Evolutionary conservation across 768 basidiomycete genomes (phyloP), one percentile per base, ranked within the genome.

Genomic region (Albatrellus ellisii): DNA sequence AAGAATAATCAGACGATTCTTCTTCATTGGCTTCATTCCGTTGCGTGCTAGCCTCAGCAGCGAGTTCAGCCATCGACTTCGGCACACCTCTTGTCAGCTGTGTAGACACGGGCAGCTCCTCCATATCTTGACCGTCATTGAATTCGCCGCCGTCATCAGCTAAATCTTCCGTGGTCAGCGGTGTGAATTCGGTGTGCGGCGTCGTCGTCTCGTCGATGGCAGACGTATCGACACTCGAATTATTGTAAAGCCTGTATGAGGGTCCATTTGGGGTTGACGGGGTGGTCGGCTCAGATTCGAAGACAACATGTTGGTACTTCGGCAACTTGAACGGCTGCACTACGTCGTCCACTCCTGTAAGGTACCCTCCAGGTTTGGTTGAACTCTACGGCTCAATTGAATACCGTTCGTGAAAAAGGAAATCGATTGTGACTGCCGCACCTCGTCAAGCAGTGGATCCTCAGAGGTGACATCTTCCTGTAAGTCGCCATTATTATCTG

Each of bases 241-340:
- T 14, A 15, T 41, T 18, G 18, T 15, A 20, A 41, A 11, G 11
- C 40, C 39, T 12, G 10, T 25, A n/a, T 14, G 31, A n/a, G 31
- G 31, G 18, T n/a, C n/a, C n/a, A 36, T 22, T 21, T 17, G 35
- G 35, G 35, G n/a, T 36, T 6, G n/a, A 21, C 7, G 44, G 46
- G 1, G 46, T 38, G 41, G 34, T 39, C n/a, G 43, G 48, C 24
- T 46, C 46, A 4, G 49, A 48, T 4, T 43, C 25, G 28, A 50
- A 46, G 4, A 42, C 49, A 22, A 39, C 56, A 51, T 52, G 57
- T 6, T 64, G 67, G 52, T 72, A 69, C 47, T 75, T 75, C 1
- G 86, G 86, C 21, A 89, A 62, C 44, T 70, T 69, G 56, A 75
- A 89, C 2, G 75, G 72, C 56, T 80, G 65, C 2, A 89, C 81